phyloP scores from a whole-genome alignment of 73 alveolate genomes.

The Blepharisma stoltei region DNA sequence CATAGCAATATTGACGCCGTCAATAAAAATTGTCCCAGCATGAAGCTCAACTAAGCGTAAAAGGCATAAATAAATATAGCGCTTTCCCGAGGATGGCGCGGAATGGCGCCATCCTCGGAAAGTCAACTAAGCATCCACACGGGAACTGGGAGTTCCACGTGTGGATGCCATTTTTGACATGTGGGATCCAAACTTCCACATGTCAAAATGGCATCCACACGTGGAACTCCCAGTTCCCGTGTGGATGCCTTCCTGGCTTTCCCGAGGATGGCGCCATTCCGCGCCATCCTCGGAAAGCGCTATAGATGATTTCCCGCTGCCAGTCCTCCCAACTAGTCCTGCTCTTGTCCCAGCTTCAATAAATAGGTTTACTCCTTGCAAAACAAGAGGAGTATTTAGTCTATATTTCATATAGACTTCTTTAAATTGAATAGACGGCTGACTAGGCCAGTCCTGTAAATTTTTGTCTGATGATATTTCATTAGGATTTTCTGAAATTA shows the following conservation, averaged over 20 bases:
- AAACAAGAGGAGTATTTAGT: slow-evolving; percentile 75
- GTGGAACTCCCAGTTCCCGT: too few species aligned
- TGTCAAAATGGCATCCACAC: too few species aligned
- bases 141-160: too few species aligned
- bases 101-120: too few species aligned
- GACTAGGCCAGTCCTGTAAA: slow-evolving; percentile 77
- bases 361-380: slow-evolving; percentile 69
- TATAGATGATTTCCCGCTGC: slow-evolving; percentile 83
- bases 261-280: too few species aligned
- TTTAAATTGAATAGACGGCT: slow-evolving; percentile 63
- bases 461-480: slow-evolving; percentile 26
- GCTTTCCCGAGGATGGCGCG: too few species aligned
- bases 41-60: slow-evolving; percentile 82
- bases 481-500: slow-evolving; percentile 55
- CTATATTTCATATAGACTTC: slow-evolving; percentile 80
- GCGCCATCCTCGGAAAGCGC: too few species aligned
- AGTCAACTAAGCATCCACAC: too few species aligned
- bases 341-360: slow-evolving; percentile 79
- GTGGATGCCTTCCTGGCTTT: too few species aligned
- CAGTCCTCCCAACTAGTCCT: slow-evolving; percentile 98
- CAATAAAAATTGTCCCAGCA: slow-evolving; percentile 68
- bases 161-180: too few species aligned
- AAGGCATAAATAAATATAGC: slow-evolving; percentile 53
- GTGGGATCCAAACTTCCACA: too few species aligned
- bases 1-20: slow-evolving; percentile 74